A percentile compares a stretch with the other conserved stretches of the same genome.
Conservation (phyloP, 2,329 filamentous ascomycete species). For the Aplosporella prunicola region DNA sequence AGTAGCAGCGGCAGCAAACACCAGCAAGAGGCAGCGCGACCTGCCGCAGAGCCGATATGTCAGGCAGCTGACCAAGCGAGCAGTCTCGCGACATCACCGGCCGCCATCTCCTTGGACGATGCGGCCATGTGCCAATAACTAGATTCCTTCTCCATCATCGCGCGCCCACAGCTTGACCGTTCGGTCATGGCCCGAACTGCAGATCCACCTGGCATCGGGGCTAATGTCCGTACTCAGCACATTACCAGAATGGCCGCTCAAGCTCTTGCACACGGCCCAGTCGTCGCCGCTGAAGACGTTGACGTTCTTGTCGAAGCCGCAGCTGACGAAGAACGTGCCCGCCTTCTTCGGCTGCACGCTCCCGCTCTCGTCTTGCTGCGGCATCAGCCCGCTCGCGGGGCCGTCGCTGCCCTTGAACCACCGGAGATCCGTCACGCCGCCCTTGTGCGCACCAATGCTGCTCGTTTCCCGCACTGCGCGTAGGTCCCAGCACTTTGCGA, state of each 20-base stretch:
- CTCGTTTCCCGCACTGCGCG: conserved; percentile 76
- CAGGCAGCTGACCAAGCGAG: too few relatives aligned
- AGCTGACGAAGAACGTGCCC: conserved; percentile 82
- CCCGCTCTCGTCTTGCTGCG: conserved; percentile 57
- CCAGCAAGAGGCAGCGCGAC: too few relatives aligned
- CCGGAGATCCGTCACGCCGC: conserved; percentile 81
- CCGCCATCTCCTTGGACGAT: too few relatives aligned
- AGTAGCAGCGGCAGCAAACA: too few relatives aligned
- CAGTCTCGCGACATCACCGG: too few relatives aligned
- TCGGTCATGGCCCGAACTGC: conserved; percentile 85
- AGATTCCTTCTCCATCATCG: conserved; percentile 54
- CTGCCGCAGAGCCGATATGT: too few relatives aligned
- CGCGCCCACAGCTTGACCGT: conserved; percentile 95
- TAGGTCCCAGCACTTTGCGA: conserved; percentile 97
- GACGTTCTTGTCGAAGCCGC: conserved; percentile 89
- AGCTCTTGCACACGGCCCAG: conserved; percentile 79
- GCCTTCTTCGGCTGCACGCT: conserved; percentile 63
- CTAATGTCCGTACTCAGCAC: conserved; percentile 87
- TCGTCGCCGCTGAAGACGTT: conserved; percentile 96
- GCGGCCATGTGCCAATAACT: too few relatives aligned
- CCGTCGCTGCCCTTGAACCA: conserved; percentile 90
- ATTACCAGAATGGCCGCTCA: conserved; percentile 85
- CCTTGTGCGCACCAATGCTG: conserved; percentile 81
- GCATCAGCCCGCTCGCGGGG: conserved; percentile 51
- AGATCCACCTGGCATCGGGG: conserved; percentile 80